Percentiles rank a stretch among this genome's conserved stretches.
These are phyloP conservation scores for Sporothrix dimorphospora DNA, from an alignment of 2,329 filamentous ascomycete species.

Conservation along the genomic window DNA sequence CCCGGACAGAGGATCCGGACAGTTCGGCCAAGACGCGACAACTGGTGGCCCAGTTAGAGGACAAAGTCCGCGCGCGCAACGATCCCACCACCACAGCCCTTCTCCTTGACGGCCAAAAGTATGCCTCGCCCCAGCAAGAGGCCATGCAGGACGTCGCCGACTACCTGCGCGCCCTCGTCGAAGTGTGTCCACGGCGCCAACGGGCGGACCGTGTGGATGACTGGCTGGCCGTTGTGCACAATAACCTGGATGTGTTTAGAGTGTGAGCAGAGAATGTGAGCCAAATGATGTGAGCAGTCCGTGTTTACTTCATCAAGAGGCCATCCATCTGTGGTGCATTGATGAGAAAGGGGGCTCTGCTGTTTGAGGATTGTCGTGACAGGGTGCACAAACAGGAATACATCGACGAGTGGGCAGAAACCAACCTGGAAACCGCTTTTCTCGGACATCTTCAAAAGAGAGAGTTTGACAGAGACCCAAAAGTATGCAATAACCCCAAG, in stretches of 20 bases:
- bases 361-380: neutral
- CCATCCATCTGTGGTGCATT: no score
- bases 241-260: neutral
- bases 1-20: neutral
- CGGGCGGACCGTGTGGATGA: neutral
- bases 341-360: neutral
- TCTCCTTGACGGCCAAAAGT: neutral
- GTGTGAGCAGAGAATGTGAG: no score
- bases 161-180: neutral
- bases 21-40: neutral
- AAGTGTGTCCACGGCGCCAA: neutral
- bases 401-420: neutral
- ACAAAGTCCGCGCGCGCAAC: neutral
- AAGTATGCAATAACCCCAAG: neutral
- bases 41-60: neutral
- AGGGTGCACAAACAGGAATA: neutral
- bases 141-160: neutral
- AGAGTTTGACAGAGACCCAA: no score
- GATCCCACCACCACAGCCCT: neutral
- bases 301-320: no score
- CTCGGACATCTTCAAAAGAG: no score
- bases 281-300: no score
- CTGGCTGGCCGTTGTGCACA: neutral
- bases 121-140: neutral
- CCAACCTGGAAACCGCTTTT: neutral